These are phyloP conservation scores for Colletotrichum scovillei DNA, from an alignment of 2,329 filamentous ascomycete genomes.

Conservation along the genomic window DNA sequence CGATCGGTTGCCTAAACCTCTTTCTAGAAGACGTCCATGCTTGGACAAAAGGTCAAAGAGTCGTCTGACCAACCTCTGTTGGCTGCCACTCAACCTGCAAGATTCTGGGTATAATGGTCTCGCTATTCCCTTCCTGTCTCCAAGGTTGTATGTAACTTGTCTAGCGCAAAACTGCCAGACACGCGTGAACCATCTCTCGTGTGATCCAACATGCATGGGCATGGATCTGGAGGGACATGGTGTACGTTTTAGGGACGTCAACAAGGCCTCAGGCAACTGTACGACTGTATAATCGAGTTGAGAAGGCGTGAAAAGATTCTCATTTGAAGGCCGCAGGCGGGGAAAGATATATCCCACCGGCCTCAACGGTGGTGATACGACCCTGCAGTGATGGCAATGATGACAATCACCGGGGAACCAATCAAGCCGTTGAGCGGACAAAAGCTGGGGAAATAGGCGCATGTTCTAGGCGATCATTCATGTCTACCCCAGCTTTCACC, in stretches of 20 bases:
- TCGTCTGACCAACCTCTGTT: background rate
- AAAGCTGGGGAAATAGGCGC: background rate
- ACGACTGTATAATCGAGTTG: background rate
- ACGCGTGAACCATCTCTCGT: background rate
- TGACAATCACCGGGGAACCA: background rate
- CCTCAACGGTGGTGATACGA: background rate
- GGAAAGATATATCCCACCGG: background rate
- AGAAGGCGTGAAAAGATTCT: background rate
- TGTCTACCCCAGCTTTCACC: conserved; percentile 6
- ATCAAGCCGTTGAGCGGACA: background rate
- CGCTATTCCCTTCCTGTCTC: background rate
- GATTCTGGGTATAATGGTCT: background rate
- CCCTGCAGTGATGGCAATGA: background rate
- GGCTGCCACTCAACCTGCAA: background rate
- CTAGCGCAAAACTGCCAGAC: background rate
- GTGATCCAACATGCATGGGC: background rate
- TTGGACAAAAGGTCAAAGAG: background rate
- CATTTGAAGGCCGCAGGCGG: background rate
- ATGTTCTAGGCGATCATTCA: background rate
- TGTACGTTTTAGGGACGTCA: background rate
- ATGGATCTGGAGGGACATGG: background rate
- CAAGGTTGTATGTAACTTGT: background rate
- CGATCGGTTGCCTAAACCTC: background rate
- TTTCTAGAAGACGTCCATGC: background rate
- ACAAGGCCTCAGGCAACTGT: background rate